Conservation (phyloP, 2,329 filamentous ascomycete species). For the Blastomyces gilchristii region DNA sequence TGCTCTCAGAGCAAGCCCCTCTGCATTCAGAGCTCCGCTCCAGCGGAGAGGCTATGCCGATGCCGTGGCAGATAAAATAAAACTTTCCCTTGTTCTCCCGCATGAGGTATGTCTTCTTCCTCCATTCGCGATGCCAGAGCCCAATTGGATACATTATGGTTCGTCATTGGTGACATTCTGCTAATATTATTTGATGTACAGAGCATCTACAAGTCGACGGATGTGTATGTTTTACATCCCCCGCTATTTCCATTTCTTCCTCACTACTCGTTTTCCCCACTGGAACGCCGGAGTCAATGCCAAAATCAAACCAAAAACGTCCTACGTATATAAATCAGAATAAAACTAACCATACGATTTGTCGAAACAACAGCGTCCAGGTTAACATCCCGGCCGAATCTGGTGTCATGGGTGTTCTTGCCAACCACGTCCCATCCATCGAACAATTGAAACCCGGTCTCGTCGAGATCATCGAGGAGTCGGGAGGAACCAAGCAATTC, state of each 20-base stretch:
- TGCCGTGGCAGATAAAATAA: conserved; percentile 85
- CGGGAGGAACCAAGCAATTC: conserved; percentile 81
- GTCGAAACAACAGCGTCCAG: conserved; percentile 65
- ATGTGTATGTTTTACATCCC: conserved; percentile 50
- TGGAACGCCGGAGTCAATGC: neutral
- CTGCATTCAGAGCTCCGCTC: conserved; percentile 62
- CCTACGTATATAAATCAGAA: neutral
- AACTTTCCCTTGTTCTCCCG: conserved; percentile 93
- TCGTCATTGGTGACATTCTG: conserved; percentile 7
- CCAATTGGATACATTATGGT: conserved; percentile 5
- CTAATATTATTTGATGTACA: conserved; percentile 28
- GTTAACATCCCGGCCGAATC: conserved; percentile 98
- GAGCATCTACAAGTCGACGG: conserved; percentile 60
- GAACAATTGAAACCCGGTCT: conserved; percentile 97
- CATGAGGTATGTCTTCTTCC: conserved; percentile 68
- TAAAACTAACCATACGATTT: conserved; percentile 33
- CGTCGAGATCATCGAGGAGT: conserved; percentile 92
- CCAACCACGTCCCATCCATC: conserved; percentile 96
- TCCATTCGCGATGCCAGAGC: conserved; percentile 9
- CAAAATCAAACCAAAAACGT: neutral
- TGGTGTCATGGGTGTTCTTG: conserved; percentile 98
- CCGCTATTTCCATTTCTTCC: neutral
- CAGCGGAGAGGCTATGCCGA: conserved; percentile 89
- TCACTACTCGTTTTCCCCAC: neutral
- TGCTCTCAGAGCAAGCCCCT: conserved; percentile 72